These are phyloP conservation scores for Hortiboletus flavorubellus DNA, from an alignment of 768 basidiomycete genomes.

Conservation along the genomic window DNA sequence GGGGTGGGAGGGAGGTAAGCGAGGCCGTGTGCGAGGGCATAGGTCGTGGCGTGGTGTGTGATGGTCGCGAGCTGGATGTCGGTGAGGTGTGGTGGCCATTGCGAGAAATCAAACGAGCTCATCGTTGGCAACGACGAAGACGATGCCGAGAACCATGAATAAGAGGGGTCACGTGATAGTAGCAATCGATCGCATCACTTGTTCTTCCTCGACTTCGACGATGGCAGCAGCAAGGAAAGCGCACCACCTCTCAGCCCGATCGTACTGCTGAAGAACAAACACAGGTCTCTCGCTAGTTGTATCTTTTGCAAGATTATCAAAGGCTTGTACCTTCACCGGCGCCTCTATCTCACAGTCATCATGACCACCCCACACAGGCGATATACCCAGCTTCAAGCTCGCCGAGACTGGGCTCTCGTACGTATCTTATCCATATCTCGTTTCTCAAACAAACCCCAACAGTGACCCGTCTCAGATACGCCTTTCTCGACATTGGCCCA, in stretches of 20 bases:
- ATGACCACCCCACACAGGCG: slow-evolving; percentile 45
- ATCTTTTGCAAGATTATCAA: slow-evolving; percentile 97
- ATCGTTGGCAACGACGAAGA: slow-evolving; percentile 8
- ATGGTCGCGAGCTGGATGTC: slow-evolving; percentile 57
- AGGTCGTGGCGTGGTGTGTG: slow-evolving; percentile 67
- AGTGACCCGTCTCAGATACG: slow-evolving; percentile 43
- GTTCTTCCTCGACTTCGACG: neutral
- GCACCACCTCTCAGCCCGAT: neutral
- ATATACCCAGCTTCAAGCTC: slow-evolving; percentile 87
- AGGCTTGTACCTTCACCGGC: slow-evolving; percentile 40
- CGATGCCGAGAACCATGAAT: neutral
- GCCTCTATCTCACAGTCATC: neutral
- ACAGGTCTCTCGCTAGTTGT: slow-evolving; percentile 60
- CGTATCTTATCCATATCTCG: slow-evolving; percentile 24
- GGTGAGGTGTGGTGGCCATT: slow-evolving; percentile 76
- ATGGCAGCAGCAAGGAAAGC: slow-evolving; percentile 24
- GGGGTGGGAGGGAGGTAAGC: slow-evolving; percentile 67
- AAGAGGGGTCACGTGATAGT: slow-evolving; percentile 1
- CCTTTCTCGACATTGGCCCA: slow-evolving; percentile 93
- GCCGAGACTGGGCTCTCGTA: slow-evolving; percentile 71
- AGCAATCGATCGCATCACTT: neutral
- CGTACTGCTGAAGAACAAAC: neutral
- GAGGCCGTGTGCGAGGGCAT: slow-evolving; percentile 81
- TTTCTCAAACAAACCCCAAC: neutral
- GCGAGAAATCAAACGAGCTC: slow-evolving; percentile 43